These are phyloP conservation scores for Epichloe coenophiala DNA, from an alignment of 2,329 filamentous ascomycete genomes.

Conservation along the genomic window DNA sequence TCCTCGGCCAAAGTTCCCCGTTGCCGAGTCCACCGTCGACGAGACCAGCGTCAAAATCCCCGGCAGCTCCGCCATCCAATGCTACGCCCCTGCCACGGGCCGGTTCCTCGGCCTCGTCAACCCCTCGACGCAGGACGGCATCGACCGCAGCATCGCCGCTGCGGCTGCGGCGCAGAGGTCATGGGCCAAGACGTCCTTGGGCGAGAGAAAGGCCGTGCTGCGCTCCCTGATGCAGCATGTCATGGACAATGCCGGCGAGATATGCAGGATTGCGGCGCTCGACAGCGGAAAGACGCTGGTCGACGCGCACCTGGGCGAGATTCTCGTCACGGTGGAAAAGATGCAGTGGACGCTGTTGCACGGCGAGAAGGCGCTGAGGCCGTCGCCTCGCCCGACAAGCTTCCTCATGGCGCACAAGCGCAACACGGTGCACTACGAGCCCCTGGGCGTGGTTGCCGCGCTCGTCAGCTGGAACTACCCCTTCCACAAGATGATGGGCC, in stretches of 20 bases:
- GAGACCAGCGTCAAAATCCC: conserved; percentile 49
- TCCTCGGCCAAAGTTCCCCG: conserved; percentile 45
- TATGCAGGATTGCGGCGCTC: conserved; percentile 72
- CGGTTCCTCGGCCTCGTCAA: conserved; percentile 67
- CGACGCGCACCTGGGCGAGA: conserved; percentile 87
- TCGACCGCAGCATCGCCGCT: conserved; percentile 65
- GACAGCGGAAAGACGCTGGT: conserved; percentile 96
- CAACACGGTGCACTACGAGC: conserved; percentile 83
- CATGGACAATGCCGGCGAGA: conserved; percentile 76
- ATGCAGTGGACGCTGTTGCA: conserved; percentile 87
- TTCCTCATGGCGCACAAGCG: conserved; percentile 91
- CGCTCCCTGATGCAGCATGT: conserved; percentile 70
- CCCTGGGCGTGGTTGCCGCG: conserved; percentile 81
- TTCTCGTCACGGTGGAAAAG: conserved; percentile 87
- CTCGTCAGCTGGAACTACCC: conserved; percentile 96
- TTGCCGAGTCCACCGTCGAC: conserved; percentile 41
- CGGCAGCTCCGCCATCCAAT: conserved; percentile 58
- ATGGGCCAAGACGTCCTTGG: conserved; percentile 71
- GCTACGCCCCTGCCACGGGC: conserved; percentile 83
- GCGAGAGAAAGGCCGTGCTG: conserved; percentile 64
- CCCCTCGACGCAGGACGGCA: conserved; percentile 60
- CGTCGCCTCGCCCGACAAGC: conserved; percentile 69
- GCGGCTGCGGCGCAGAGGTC: conserved; percentile 59
- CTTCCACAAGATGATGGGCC: conserved; percentile 89
- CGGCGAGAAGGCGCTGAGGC: conserved; percentile 65